Conservation (phyloP, 2,329 filamentous ascomycete genomes). For the Aspergillus arachidicola region DNA sequence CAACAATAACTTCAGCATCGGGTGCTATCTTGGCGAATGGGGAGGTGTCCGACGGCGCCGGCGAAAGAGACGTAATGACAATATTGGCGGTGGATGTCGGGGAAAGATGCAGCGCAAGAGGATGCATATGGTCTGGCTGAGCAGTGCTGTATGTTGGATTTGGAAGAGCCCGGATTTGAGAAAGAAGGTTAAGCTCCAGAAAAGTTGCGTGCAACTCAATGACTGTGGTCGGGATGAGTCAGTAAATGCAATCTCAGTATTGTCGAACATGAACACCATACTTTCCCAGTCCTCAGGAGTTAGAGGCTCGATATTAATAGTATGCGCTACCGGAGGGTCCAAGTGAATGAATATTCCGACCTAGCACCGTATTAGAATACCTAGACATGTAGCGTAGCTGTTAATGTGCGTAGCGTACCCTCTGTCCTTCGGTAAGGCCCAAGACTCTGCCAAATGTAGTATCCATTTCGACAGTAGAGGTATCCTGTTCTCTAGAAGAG, state of each 20-base stretch:
- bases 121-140: conserved; percentile 64
- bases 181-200: conserved; percentile 87
- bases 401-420: conserved; percentile 57
- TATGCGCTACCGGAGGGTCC: conserved; percentile 88
- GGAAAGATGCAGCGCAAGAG: conserved; percentile 88
- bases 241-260: conserved; percentile 8
- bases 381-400: conserved; percentile 27
- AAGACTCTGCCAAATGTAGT: conserved; percentile 77
- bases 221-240: conserved; percentile 49
- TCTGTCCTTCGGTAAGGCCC: conserved; percentile 79
- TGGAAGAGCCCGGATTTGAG: conserved; percentile 88
- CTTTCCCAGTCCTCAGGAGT: conserved; percentile 97
- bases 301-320: conserved; percentile 93
- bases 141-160: conserved; percentile 71
- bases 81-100: conserved; percentile 95
- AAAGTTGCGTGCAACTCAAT: conserved; percentile 97
- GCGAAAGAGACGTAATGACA: conserved; percentile 78
- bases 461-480: conserved; percentile 81
- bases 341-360: conserved; percentile 72
- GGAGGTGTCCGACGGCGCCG: conserved; percentile 66
- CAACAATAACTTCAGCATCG: conserved; percentile 95
- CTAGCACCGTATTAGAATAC: conserved; percentile 43
- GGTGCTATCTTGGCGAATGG: conserved; percentile 91
- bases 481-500: conserved; percentile 70
- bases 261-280: conserved; percentile 36